These are phyloP conservation scores for Podaxis sp. DNA, from an alignment of 768 basidiomycete species.

Conservation along the genomic window DNA sequence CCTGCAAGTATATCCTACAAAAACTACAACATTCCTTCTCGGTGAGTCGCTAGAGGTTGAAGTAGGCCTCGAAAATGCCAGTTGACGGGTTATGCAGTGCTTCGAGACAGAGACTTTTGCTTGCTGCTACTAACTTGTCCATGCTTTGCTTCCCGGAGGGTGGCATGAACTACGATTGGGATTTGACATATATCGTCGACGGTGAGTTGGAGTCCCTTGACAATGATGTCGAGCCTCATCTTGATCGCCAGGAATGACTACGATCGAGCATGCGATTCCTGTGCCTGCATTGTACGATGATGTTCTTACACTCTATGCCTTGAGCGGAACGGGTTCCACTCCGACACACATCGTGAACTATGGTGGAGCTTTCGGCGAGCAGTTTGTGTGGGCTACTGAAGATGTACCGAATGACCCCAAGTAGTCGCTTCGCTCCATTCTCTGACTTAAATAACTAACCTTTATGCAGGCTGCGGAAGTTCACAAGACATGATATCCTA, in stretches of 20 bases:
- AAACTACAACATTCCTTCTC: slow-evolving; percentile 68
- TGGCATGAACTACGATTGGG: slow-evolving; percentile 80
- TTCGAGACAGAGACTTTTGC: slow-evolving; percentile 61
- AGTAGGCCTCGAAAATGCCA: neutral
- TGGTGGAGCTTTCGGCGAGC: slow-evolving; percentile 67
- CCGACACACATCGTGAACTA: slow-evolving; percentile 78
- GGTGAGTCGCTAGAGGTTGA: slow-evolving; percentile 31
- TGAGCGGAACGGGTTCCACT: slow-evolving; percentile 68
- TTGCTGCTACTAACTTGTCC: slow-evolving; percentile 53
- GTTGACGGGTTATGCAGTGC: slow-evolving; percentile 33
- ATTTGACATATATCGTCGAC: slow-evolving; percentile 74
- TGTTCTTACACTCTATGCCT: slow-evolving; percentile 53
- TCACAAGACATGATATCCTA: slow-evolving; percentile 61
- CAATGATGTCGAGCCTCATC: neutral
- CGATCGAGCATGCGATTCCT: slow-evolving; percentile 68
- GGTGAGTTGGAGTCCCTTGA: slow-evolving; percentile 31
- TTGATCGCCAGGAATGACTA: slow-evolving; percentile 58
- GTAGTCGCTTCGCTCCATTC: slow-evolving; percentile 28
- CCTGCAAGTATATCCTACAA: slow-evolving; percentile 71
- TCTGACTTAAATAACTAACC: neutral
- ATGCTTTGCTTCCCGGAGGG: slow-evolving; percentile 77
- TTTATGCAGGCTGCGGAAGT: slow-evolving; percentile 48
- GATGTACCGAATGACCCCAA: slow-evolving; percentile 68
- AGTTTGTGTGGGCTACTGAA: slow-evolving; percentile 60
- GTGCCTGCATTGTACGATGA: slow-evolving; percentile 65